These are phyloP conservation scores for Sugiyamaella qingdaonensis DNA, from an alignment of 805 yeast species.

Conservation along the genomic window DNA sequence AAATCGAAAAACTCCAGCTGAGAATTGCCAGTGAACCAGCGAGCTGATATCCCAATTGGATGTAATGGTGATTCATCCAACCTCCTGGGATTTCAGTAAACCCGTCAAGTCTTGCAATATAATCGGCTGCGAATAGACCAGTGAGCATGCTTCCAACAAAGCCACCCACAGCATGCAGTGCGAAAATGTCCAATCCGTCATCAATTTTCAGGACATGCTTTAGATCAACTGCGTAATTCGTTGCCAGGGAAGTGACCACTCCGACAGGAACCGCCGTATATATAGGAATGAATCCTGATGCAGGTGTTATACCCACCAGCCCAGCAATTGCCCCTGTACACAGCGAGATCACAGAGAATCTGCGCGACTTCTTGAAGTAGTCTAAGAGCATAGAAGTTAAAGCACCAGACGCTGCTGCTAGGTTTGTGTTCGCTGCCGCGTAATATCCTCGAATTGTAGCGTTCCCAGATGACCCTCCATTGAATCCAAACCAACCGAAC, in stretches of 20 bases:
- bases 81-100: conserved; percentile 70
- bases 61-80: conserved; percentile 88
- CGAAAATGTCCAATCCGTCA: conserved; percentile 94
- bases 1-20: conserved; percentile 75
- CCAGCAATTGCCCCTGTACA: conserved; percentile 94
- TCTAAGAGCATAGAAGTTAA: conserved; percentile 92
- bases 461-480: conserved; percentile 97
- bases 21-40: conserved; percentile 75
- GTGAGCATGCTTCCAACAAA: conserved; percentile 76
- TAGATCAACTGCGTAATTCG: conserved; percentile 82
- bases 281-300: conserved; percentile 93
- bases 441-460: conserved; percentile 91
- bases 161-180: conserved; percentile 94
- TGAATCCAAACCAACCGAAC: conserved; percentile 99
- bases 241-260: conserved; percentile 64
- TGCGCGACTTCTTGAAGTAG: conserved; percentile 75
- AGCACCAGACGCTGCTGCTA: conserved; percentile 93
- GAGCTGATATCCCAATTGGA: conserved; percentile 88
- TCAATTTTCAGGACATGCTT: conserved; percentile 72
- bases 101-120: conserved; percentile 81
- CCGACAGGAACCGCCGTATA: conserved; percentile 87
- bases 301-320: conserved; percentile 92
- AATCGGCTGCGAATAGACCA: conserved; percentile 92
- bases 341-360: conserved; percentile 91
- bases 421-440: conserved; percentile 87